Evolutionary conservation across 2,329 filamentous ascomycete species (phyloP), one percentile per base, ranked within the genome.

Genomic region (Alternaria gaisen): DNA sequence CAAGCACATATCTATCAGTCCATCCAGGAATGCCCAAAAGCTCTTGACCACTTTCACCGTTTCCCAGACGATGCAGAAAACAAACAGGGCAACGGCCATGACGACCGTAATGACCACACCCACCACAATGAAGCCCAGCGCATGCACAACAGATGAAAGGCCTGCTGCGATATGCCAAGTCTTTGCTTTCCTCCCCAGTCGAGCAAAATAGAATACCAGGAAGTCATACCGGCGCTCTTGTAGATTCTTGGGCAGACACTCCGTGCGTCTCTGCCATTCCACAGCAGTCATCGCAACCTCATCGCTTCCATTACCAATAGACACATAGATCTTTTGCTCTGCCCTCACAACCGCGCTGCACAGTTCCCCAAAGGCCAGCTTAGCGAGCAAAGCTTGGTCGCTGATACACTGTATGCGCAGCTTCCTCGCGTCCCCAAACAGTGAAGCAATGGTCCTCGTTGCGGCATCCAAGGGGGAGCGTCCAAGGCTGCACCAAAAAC

Each of bases 401-500:
- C 41, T 47, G 26, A 60, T 30, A 16, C 36, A 26, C 22, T 36
- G 26, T 16, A 60, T 42, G 20, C 22, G 34, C 12, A 57, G 18
- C 14, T 40, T 60, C 24, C 41, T 43, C 5, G 34, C 43, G 41
- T 60, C 41, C 3, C 41, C 20, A 18, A 60, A 57, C 18, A 57
- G 47, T 32, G 41, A 36, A 16, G 47, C 42, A 12, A 61, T 50
- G 42, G 34, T 26, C 20, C 30, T 28, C 34, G 43, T 26, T 34
- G 38, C 43, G 12, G 42, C 40, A 20, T 43, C 22, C 22, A 61
- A 32, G 20, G 22, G 12, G 6, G 41, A 42, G 18, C n/a, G 36
- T 36, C 59, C 55, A 30, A 58, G 38, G 44, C 59, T 51, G 36
- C 55, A 61, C 56, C 59, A 61, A 24, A 59, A 61, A 22, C 59